Evolutionary conservation across 768 basidiomycete genomes (phyloP).

Genomic region (Suillus luteus): DNA sequence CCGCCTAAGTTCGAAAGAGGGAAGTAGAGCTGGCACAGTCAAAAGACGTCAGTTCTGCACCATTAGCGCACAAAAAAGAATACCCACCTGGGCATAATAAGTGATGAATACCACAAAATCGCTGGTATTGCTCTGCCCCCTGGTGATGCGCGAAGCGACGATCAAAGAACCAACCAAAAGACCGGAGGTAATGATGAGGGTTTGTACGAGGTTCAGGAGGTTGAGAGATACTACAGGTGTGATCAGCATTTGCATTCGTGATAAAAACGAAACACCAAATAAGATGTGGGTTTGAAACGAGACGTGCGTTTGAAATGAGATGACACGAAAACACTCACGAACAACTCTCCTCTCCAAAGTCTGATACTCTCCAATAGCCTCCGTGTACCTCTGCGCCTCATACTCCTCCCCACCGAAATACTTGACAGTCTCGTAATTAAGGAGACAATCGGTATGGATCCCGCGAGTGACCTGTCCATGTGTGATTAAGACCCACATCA

Average conservation of each 20-base stretch:
- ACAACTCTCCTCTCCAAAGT: slow-evolving; percentile 72
- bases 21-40: slow-evolving; percentile 53
- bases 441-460: slow-evolving; percentile 79
- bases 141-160: slow-evolving; percentile 68
- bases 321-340: slow-evolving; percentile 42
- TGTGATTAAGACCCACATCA: background rate
- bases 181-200: slow-evolving; percentile 79
- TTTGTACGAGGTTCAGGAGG: slow-evolving; percentile 76
- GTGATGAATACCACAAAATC: slow-evolving; percentile 81
- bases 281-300: background rate
- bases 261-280: background rate
- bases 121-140: slow-evolving; percentile 50
- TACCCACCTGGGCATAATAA: slow-evolving; percentile 71
- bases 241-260: slow-evolving; percentile 3
- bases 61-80: background rate
- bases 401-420: slow-evolving; percentile 87
- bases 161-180: slow-evolving; percentile 78
- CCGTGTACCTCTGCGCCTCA: slow-evolving; percentile 69
- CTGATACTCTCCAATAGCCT: slow-evolving; percentile 77
- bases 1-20: slow-evolving; percentile 79
- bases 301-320: background rate
- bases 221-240: slow-evolving; percentile 67
- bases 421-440: slow-evolving; percentile 86
- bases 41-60: slow-evolving; percentile 1
- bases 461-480: slow-evolving; percentile 63